Base-by-base conservation (phyloP, 257 asterid genomes). In the Przewalskia tangutica region DNA sequence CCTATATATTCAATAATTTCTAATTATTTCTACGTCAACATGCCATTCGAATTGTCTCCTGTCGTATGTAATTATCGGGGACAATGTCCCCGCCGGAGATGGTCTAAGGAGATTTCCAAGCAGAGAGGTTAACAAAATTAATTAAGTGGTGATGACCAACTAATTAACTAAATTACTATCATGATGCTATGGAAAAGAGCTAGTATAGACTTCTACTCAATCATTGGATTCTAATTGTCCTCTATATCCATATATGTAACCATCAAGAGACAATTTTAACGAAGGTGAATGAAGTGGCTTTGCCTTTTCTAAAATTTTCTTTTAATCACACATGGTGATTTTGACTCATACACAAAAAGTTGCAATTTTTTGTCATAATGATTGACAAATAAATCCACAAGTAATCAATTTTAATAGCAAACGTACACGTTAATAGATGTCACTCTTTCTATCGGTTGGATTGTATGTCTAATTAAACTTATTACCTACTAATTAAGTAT, bases 221-320 rank as follows among this genome's bases (percentile, higher is more conserved):
- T 82, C 81, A 82, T 82, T 82, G 62, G 75, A 55, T 44, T 27
- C 62, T 77, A 32, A 36, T n/a, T 82, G 27, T 46, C 60, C 73
- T 58, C 73, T 62, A 71, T 71, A 82, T 44, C 11, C 12, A 59
- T 20, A 44, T 20, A 56, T 23, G 54, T 18, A 10, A 44, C 63
- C 27, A 62, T 46, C 53, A 75, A 12, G 8, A 80, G 34, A 48
- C 56, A 48, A 60, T 5, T 48, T 12, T 48, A 14, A 13, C 58
- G 23, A 48, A 20, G 60, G 20, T 50, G 20, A 73, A 73, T 48
- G 42, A 48, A 48, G 44, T 73, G 20, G 23, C 79, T 73, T 73
- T 48, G 20, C 60, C 60, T 48, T 73, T 48, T 23, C 42, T 27
- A 1, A 11, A 73, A 8, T 62, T 42, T 44, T 79, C 23, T 79